These are phyloP conservation scores for Carex myosuroides DNA, from an alignment of 176 grass and related monocot genomes.

Conservation along the genomic window DNA sequence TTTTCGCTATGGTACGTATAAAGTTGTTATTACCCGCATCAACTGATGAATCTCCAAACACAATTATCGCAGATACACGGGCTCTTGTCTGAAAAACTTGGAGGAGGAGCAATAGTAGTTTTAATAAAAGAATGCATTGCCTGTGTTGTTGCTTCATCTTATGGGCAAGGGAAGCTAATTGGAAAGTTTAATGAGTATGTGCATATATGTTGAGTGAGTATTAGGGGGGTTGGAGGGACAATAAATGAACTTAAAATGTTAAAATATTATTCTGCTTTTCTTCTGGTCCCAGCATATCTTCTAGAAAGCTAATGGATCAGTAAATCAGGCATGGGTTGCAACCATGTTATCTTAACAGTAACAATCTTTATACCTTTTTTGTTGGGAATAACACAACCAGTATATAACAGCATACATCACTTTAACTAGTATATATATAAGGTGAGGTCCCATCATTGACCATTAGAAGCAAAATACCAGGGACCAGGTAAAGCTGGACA, in stretches of 20 bases:
- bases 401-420: not conserved
- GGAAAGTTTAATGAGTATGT: not conserved
- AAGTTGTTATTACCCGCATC: slow-evolving; percentile 81
- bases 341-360: not conserved
- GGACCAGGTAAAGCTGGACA: not conserved
- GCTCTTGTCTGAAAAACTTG: slow-evolving; percentile 3
- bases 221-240: not conserved
- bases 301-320: not conserved
- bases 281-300: not conserved
- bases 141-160: not conserved
- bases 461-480: not conserved
- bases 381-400: not conserved
- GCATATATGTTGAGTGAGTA: not conserved
- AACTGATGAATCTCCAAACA: slow-evolving; percentile 74
- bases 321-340: not conserved
- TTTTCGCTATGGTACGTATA: slow-evolving; percentile 43
- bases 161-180: not conserved
- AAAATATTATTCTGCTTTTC: not conserved
- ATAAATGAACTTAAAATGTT: not conserved
- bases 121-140: slow-evolving; percentile 1
- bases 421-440: not conserved
- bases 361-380: not conserved
- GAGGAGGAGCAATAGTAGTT: slow-evolving; percentile 14
- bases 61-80: slow-evolving; percentile 43
- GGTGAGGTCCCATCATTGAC: not conserved